Base-by-base conservation (phyloP, 495 filamentous ascomycete genomes). In the Tuber umbilicatum region DNA sequence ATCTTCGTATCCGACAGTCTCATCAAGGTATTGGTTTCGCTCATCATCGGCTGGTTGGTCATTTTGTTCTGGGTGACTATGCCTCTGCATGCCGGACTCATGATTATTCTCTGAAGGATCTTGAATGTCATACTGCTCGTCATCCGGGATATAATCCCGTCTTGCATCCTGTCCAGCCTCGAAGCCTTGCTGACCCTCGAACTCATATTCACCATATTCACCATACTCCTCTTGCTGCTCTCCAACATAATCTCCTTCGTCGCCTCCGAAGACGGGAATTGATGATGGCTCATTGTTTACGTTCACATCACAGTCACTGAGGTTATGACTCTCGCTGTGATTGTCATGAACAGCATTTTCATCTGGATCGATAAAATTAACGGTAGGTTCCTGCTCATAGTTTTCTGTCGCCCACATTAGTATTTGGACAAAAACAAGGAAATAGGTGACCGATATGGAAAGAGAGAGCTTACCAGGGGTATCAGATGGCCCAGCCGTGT, bases 251-350 rank as follows among this genome's bases (percentile, higher is more conserved):
- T 72, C 76, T 23, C 40, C 77, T 70, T 72, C 75, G 27, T 74
- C 77, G 21, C 77, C 75, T 0, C 74, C 69, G 23, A 79, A 79
- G n/a, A 79, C 77, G 9, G 77, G 77, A 12, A 79, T 79, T 70
- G 77, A 79, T 43, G 75, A 78, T 79, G 77, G 60, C 17, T 50
- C 39, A 70, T 74, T 73, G 5, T 45, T 41, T 50, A 67, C 72
- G 19, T 70, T 68, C 4, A 47, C 27, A 38, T 69, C 70, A 35
- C 55, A 71, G 7, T 55, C 64, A 21, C 74, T 70, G 23, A 64
- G 45, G 69, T 42, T 70, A 43, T 60, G 42, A 23, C 74, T 43
- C 10, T 71, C 39, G 35, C 45, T 27, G 21, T 50, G 75, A 47
- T 68, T 38, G 64, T 27, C 40, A 23, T 78, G 43, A 55, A 55